A percentile compares a stretch with the other conserved stretches of the same genome.
phyloP scores from a whole-genome alignment of 129 eudicot species.

The Rutidosis leptorrhynchoides region DNA sequence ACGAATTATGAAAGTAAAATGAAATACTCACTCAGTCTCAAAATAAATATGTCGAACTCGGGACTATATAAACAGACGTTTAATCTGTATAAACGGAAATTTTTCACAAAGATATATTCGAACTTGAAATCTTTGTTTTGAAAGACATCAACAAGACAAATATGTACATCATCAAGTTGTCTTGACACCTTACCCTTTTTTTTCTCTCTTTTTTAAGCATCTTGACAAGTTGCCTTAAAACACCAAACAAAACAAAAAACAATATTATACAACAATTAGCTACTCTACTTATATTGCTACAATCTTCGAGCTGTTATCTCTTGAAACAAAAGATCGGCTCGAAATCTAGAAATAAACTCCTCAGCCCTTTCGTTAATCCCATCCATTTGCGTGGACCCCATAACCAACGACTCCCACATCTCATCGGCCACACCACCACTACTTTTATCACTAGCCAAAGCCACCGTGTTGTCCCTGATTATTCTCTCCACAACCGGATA shows the following conservation, averaged over 20 bases:
- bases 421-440: constrained; percentile 49
- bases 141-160: constrained; percentile 1
- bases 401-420: constrained; percentile 73
- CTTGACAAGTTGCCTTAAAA: too few species aligned
- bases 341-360: constrained; percentile 61
- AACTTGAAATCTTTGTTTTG: neutral
- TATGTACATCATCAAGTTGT: constrained; percentile 24
- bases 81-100: neutral
- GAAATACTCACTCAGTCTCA: too few species aligned
- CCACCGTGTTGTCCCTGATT: constrained; percentile 18
- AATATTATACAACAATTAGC: neutral
- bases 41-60: too few species aligned
- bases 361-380: constrained; percentile 75
- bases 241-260: neutral
- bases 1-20: too few species aligned
- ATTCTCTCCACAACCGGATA: constrained; percentile 18
- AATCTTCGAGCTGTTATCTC: constrained; percentile 41
- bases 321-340: constrained; percentile 62
- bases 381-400: constrained; percentile 64
- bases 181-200: constrained; percentile 17
- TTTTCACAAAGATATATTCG: neutral
- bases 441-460: constrained; percentile 21
- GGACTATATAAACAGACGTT: too few species aligned
- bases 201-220: too few species aligned
- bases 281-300: constrained; percentile 31